phyloP scores from a whole-genome alignment of 2,329 filamentous ascomycete genomes.

The Phaeoacremonium minimum region DNA sequence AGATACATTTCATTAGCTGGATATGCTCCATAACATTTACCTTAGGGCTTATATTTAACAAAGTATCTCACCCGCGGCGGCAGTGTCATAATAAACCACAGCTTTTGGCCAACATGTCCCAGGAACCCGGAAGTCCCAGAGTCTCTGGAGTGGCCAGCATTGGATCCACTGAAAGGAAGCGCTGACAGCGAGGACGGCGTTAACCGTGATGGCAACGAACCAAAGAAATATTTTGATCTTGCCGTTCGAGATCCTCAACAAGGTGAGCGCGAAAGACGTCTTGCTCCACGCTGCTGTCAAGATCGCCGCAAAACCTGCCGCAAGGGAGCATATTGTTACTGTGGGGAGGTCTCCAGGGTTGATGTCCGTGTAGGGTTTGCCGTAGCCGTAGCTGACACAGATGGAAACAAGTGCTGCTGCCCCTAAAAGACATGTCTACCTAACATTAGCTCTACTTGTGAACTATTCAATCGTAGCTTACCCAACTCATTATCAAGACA shows the following conservation, averaged over 20 bases:
- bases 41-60: too few relatives aligned
- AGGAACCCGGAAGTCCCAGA: conserved; percentile 13
- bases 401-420: background rate
- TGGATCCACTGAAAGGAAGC: conserved; percentile 20
- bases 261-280: conserved; percentile 30
- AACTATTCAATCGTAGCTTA: background rate
- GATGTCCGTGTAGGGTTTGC: background rate
- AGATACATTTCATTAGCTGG: background rate
- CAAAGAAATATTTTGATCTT: conserved; percentile 21
- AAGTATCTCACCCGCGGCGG: too few relatives aligned
- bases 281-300: conserved; percentile 27
- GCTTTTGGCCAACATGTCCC: conserved; percentile 19
- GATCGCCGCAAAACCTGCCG: conserved; percentile 14
- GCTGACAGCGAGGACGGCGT: conserved; percentile 20
- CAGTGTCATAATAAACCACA: conserved; percentile 14
- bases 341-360: conserved; percentile 6
- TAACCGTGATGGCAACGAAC: conserved; percentile 24
- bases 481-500: too few relatives aligned
- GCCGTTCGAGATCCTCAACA: conserved; percentile 23
- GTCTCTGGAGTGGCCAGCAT: conserved; percentile 20
- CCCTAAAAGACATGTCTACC: conserved; percentile 1
- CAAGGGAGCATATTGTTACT: too few relatives aligned
- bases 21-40: background rate
- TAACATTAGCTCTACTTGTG: background rate
- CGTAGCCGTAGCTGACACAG: background rate